A percentile compares a stretch with the other conserved stretches of the same genome.
Conservation (phyloP, 345 rosid genomes). For the Rhizophora mangle region DNA sequence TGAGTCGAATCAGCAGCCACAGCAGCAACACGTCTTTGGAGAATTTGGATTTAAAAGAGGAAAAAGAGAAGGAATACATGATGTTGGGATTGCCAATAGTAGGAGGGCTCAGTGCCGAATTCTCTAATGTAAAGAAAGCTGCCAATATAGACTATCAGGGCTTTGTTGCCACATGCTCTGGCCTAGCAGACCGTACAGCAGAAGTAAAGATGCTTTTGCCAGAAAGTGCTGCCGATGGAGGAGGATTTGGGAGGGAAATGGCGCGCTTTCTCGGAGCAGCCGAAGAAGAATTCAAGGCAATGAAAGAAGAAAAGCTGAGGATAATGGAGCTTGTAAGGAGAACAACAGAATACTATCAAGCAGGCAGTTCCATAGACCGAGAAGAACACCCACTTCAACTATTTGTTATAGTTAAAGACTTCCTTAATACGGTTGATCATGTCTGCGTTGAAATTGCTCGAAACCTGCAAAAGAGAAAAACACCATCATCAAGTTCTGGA, state of each 20-base stretch:
- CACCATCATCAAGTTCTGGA: slow-evolving; percentile 21
- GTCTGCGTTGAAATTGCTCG: slow-evolving; percentile 63
- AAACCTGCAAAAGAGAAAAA: slow-evolving; percentile 55
- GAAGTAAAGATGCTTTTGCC: slow-evolving; percentile 40
- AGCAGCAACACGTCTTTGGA: slow-evolving; percentile 25
- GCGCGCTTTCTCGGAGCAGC: slow-evolving; percentile 50
- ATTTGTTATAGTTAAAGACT: slow-evolving; percentile 64
- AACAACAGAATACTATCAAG: slow-evolving; percentile 78
- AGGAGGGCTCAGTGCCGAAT: slow-evolving; percentile 72
- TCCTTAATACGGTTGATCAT: slow-evolving; percentile 73
- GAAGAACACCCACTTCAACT: slow-evolving; percentile 54
- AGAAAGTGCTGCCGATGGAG: slow-evolving; percentile 31
- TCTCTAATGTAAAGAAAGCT: slow-evolving; percentile 78
- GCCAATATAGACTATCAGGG: slow-evolving; percentile 54
- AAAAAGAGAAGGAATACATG: slow-evolving; percentile 56
- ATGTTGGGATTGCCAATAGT: slow-evolving; percentile 70
- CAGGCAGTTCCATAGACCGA: slow-evolving; percentile 44
- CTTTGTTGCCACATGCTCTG: slow-evolving; percentile 40
- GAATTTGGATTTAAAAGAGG: slow-evolving; percentile 38
- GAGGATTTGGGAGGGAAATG: slow-evolving; percentile 54
- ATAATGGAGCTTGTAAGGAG: slow-evolving; percentile 61
- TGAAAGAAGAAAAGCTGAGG: slow-evolving; percentile 50
- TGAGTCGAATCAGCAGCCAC: slow-evolving; percentile 35
- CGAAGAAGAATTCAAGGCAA: slow-evolving; percentile 45
- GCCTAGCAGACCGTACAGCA: slow-evolving; percentile 42